These are phyloP conservation scores for Solanum ahanhuiri DNA, from an alignment of 257 asterid genomes.

Conservation along the genomic window DNA sequence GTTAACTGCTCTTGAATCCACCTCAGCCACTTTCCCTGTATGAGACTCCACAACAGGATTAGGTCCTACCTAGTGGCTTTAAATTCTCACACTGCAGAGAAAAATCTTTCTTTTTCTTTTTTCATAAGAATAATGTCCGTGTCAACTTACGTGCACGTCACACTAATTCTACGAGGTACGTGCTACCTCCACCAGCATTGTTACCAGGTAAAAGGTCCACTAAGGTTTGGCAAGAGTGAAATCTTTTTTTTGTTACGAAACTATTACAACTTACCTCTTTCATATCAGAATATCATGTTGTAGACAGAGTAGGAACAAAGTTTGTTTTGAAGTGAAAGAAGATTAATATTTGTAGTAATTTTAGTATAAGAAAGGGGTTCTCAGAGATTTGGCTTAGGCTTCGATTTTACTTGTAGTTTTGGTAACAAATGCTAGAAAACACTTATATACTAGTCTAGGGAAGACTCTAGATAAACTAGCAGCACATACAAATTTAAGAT, in stretches of 20 bases:
- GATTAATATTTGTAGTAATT: not conserved
- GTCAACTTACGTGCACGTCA: not conserved
- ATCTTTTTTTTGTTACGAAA: not conserved
- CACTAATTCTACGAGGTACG: not conserved
- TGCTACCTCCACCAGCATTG: not conserved
- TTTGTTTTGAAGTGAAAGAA: not conserved
- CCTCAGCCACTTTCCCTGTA: not conserved
- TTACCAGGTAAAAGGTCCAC: not conserved
- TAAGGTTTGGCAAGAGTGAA: not conserved
- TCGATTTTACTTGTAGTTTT: not conserved
- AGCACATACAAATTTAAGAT: not conserved
- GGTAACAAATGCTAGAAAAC: not conserved
- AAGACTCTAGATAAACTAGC: not conserved
- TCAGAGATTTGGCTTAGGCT: not conserved
- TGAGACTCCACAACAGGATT: not conserved
- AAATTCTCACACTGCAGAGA: not conserved
- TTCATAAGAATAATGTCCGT: not conserved
- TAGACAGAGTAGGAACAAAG: not conserved
- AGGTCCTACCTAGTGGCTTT: not conserved
- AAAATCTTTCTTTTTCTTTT: not conserved
- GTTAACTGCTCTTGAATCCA: not conserved
- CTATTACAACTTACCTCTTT: not conserved
- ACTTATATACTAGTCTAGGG: not conserved
- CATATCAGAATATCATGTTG: not conserved
- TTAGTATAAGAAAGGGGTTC: not conserved